These are phyloP conservation scores for Lindgomyces ingoldianus DNA, from an alignment of 495 filamentous ascomycete species.

Conservation along the genomic window DNA sequence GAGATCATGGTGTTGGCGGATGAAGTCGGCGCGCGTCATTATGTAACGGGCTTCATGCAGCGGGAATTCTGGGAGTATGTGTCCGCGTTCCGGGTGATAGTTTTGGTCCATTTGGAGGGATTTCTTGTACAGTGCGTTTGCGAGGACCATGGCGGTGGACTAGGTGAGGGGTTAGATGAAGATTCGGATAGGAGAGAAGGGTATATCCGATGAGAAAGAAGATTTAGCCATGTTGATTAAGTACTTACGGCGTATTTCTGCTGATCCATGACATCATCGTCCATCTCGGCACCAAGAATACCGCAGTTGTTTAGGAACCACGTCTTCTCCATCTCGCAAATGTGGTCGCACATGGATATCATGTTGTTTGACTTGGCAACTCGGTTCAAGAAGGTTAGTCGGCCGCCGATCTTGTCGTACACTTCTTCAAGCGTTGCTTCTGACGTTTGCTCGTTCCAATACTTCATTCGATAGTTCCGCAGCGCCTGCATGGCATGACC, in stretches of 20 bases:
- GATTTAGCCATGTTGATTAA: too few relatives aligned
- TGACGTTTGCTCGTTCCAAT: conserved; percentile 60
- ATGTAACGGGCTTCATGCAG: conserved; percentile 84
- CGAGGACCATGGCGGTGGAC: conserved; percentile 91
- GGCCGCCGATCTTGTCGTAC: conserved; percentile 82
- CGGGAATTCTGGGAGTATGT: conserved; percentile 77
- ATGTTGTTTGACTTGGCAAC: conserved; percentile 81
- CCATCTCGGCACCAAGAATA: conserved; percentile 90
- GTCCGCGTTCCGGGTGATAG: conserved; percentile 65
- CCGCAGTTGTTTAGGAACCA: conserved; percentile 95
- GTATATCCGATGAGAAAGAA: too few relatives aligned
- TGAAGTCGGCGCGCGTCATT: conserved; percentile 96
- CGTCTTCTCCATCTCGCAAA: conserved; percentile 78
- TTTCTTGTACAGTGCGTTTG: conserved; percentile 80
- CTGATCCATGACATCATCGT: conserved; percentile 99
- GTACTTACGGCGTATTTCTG: conserved; percentile 83
- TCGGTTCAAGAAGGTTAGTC: conserved; percentile 79
- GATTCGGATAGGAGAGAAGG: neutral
- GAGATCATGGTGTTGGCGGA: conserved; percentile 85
- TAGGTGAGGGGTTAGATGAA: conserved; percentile 35
- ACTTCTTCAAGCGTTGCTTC: conserved; percentile 66
- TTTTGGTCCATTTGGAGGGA: conserved; percentile 64
- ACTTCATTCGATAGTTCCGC: conserved; percentile 69
- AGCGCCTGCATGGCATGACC: conserved; percentile 72
- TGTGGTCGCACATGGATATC: conserved; percentile 72